Evolutionary conservation across 129 eudicot species (phyloP), one percentile per base, ranked within the genome.

Genomic region (Lactuca sativa): DNA sequence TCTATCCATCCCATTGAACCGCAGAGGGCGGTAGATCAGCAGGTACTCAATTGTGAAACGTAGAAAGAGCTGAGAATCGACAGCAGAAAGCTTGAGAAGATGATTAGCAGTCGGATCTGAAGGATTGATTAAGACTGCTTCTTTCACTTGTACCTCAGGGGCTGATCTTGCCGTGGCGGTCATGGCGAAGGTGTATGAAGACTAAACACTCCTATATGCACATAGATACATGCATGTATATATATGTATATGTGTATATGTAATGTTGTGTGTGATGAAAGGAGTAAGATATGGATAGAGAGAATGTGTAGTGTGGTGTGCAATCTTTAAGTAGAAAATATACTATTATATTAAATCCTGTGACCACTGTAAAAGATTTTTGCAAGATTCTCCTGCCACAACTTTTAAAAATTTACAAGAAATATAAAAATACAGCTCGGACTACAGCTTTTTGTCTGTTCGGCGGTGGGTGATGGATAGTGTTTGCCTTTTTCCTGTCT

Each of bases 41-140:
- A 91, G 73, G 48, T 89, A 89, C 54, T 89, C 96, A 43, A 89
- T 64, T 15, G 86, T 75, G 77, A 86, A 89, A 0, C 97, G 91
- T 12, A 91, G 70, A 60, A 91, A 91, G 40, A 82, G 82, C 51
- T 91, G 97, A 11, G 95, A 91, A 64, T 91, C 97, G 30, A 91
- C 4, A 4, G 97, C 56, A 0, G 97, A 91, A 67, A 91, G 95
- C 0, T 69, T 69, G 47, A 91, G 92, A 25, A 71, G 16, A 5
- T 80, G 84, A 13, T 71, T 43, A 0, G 88, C 82, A 5, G 97
- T 91, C 48, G 88, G 92, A 15, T 83, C 85, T 67, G 88, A 77
- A 11, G 97, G 95, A 13, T 82, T 17, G 80, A 91, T 54, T 25
- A 88, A 40, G 8, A 70, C 43, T 13, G 87, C 87, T 79, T 78